Conservation (phyloP, 2,329 filamentous ascomycete genomes). For the Colletotrichum godetiae region DNA sequence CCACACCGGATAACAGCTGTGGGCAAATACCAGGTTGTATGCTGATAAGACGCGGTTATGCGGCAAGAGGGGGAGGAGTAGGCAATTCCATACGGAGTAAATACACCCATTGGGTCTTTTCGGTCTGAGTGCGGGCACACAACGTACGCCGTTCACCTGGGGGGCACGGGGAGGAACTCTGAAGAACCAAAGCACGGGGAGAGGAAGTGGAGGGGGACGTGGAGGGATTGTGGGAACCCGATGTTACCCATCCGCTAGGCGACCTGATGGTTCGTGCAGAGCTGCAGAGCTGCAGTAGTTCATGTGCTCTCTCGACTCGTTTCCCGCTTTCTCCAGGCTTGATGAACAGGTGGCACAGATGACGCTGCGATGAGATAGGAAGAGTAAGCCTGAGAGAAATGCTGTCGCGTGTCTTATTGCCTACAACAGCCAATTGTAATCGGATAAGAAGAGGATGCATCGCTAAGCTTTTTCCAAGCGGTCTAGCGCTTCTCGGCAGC, state of each 20-base stretch:
- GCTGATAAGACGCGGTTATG: conserved; percentile 6
- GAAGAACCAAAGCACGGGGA: not conserved
- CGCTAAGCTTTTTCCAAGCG: conserved; percentile 12
- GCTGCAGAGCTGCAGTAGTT: not conserved
- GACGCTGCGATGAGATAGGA: not conserved
- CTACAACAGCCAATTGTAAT: not conserved
- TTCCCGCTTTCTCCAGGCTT: not conserved
- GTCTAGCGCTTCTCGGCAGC: not conserved
- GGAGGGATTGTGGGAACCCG: not conserved
- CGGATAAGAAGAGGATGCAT: not conserved
- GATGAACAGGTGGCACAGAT: not conserved
- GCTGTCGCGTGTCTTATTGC: not conserved
- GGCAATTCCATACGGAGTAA: not conserved
- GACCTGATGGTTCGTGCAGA: not conserved
- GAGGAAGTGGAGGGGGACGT: not conserved
- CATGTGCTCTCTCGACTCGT: not conserved
- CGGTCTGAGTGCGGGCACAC: not conserved
- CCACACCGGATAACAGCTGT: not conserved
- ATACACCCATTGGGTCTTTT: not conserved
- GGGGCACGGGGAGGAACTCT: not conserved
- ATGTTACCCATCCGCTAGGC: not conserved
- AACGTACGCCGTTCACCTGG: not conserved
- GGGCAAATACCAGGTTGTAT: not conserved
- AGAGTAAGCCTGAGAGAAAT: not conserved
- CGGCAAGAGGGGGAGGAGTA: not conserved